These are phyloP conservation scores for Pycnococcus provasolii DNA, from an alignment of 139 green algal species.

Conservation along the genomic window DNA sequence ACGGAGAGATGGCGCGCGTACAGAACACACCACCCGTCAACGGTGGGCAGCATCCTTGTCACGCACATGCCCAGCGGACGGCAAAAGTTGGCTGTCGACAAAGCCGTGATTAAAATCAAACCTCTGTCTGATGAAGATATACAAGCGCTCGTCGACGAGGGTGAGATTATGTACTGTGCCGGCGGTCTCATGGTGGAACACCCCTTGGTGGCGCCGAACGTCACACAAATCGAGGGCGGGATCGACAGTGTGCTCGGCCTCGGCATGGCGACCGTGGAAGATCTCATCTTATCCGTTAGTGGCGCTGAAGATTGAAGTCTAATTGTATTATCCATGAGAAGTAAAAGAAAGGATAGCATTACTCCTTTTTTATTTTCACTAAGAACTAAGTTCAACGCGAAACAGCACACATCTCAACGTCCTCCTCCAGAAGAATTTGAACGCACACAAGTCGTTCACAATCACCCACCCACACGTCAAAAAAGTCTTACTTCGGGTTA, in stretches of 20 bases:
- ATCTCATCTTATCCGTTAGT: not conserved
- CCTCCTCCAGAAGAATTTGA: too few relatives aligned
- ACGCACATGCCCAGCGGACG: not conserved
- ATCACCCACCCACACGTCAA: too few relatives aligned
- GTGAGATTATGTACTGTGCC: not conserved
- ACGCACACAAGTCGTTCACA: too few relatives aligned
- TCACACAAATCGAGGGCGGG: constrained; percentile 7
- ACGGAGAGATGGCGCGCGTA: constrained; percentile 7
- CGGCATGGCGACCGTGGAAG: not conserved
- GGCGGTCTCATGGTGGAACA: constrained; percentile 25
- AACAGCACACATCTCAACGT: too few relatives aligned
- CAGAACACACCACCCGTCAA: not conserved
- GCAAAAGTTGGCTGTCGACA: not conserved
- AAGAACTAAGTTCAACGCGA: too few relatives aligned
- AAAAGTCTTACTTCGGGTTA: too few relatives aligned
- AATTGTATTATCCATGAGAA: too few relatives aligned
- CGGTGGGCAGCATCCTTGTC: constrained; percentile 12
- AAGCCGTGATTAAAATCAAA: not conserved
- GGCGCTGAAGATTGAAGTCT: too few relatives aligned
- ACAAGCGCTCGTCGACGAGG: not conserved
- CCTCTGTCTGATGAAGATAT: too few relatives aligned
- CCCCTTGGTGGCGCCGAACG: not conserved
- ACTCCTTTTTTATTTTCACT: too few relatives aligned
- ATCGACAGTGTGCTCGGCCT: constrained; percentile 16
- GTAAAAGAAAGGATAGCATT: too few relatives aligned